Base-by-base conservation (phyloP, 2,329 filamentous ascomycete species). In the Clarireedia hainanense region DNA sequence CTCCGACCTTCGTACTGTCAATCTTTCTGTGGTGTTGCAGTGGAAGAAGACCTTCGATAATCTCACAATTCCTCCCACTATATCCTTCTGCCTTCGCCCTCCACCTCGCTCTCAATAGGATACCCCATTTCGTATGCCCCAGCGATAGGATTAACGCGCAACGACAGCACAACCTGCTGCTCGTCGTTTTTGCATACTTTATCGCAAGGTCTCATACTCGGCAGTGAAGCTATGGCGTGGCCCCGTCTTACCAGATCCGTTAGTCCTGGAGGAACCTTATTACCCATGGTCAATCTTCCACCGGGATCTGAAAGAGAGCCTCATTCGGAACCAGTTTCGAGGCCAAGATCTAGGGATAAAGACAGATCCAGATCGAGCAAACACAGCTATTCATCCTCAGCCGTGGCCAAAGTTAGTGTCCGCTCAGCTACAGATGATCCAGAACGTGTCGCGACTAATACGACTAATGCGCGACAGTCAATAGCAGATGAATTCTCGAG, bases 401-500 rank as follows among this genome's bases (percentile, higher is more conserved):
- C 68, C 12, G 51, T 67, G 57, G 63, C 67, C 30, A 69, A 69
- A 66, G 68, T 70, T 50, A 55, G 52, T 55, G 23, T 24, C 40
- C 37, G 52, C 46, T 40, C 52, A 55, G 67, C 53, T 5, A 43
- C 20, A 54, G 20, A 12, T 55, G 46, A 50, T 42, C 15, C 26
- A 55, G 52, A 50, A 36, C 30, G 12, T 15, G 23, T 24, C 17
- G 24, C 52, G 47, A 50, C 52, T 54, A 54, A 54, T 54, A 49
- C 52, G 43, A 42, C 54, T 57, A 57, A 57, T 54, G 43, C 43
- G 42, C 50, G 24, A 52, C 50, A 70, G 68, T 65, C 67, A 57
- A 60, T 67, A 60, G 82, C 83, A 56, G 80, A 85, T 57, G 76
- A 83, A 54, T 86, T 76, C 67, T 79, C 83, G 27, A 75, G 81